phyloP scores from a whole-genome alignment of 1,139 yeast genomes.

The Geotrichum aggregatum region DNA sequence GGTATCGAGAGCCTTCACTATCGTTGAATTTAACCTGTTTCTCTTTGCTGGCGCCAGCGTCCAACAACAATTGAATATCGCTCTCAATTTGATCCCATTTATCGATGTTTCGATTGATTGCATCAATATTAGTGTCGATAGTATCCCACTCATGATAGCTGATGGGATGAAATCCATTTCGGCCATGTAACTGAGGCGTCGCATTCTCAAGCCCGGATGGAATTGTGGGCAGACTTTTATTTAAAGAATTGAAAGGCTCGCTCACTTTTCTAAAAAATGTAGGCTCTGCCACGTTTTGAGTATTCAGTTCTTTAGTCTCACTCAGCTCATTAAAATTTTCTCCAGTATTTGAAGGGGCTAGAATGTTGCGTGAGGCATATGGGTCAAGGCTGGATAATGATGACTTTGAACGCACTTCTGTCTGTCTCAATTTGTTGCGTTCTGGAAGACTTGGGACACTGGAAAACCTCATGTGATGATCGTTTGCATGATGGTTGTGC shows the following conservation, averaged over 20 bases:
- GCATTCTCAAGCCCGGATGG: not conserved
- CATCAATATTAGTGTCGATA: slow-evolving; percentile 26
- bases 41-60: not conserved
- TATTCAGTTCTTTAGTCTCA: no score
- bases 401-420: not conserved
- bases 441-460: not conserved
- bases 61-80: slow-evolving; percentile 18
- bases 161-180: slow-evolving; percentile 4
- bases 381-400: not conserved
- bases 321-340: no score
- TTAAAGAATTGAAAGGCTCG: not conserved
- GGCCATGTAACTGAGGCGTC: slow-evolving; percentile 6
- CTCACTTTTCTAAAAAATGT: not conserved
- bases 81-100: slow-evolving; percentile 20
- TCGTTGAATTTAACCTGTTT: no score
- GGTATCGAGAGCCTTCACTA: no score
- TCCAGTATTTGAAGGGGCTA: no score
- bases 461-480: not conserved
- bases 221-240: slow-evolving; percentile 13
- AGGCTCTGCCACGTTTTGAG: not conserved
- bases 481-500: not conserved
- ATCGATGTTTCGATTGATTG: slow-evolving; percentile 22
- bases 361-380: not conserved
- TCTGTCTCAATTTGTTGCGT: not conserved
- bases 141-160: slow-evolving; percentile 28